Evolutionary conservation across 192 early-diverging fungal species (phyloP).

Genomic region (Backusella mclennaniae): DNA sequence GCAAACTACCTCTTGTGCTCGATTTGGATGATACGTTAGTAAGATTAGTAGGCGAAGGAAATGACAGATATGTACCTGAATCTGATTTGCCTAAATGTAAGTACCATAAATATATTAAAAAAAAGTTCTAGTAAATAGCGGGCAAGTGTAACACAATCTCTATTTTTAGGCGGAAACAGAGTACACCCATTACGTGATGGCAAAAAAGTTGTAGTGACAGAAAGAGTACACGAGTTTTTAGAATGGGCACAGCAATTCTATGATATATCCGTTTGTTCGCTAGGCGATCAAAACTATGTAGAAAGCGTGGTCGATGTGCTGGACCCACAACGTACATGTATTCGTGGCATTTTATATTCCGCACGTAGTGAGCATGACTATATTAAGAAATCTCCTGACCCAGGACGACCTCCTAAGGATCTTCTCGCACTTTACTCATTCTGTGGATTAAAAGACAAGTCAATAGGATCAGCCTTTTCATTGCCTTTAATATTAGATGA

Average conservation of each 20-base stretch:
- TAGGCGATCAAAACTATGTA: conserved; percentile 77
- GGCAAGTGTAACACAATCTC: not conserved
- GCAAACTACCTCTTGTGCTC: conserved; percentile 68
- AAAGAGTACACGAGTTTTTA: conserved; percentile 68
- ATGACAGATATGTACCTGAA: conserved; percentile 61
- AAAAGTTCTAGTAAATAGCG: not conserved
- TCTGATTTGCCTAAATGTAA: conserved; percentile 29
- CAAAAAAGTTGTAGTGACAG: conserved; percentile 59
- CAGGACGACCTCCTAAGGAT: conserved; percentile 63
- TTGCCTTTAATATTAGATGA: conserved; percentile 73
- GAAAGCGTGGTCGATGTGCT: conserved; percentile 63
- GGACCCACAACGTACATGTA: conserved; percentile 55
- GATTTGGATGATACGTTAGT: conserved; percentile 81
- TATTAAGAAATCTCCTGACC: conserved; percentile 45
- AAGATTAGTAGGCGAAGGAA: conserved; percentile 60
- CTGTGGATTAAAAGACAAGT: conserved; percentile 45
- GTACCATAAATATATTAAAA: not conserved
- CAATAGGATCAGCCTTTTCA: conserved; percentile 39
- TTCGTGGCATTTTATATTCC: conserved; percentile 63
- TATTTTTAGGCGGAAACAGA: conserved; percentile 53
- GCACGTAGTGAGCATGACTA: conserved; percentile 69
- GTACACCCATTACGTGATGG: conserved; percentile 60
- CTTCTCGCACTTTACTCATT: conserved; percentile 66
- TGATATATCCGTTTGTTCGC: conserved; percentile 75
- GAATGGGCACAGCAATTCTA: conserved; percentile 66